A percentile compares a stretch with the other conserved stretches of the same genome.
Conservation (phyloP, 2,329 filamentous ascomycete species). For the Pezizomycotina sp. region DNA sequence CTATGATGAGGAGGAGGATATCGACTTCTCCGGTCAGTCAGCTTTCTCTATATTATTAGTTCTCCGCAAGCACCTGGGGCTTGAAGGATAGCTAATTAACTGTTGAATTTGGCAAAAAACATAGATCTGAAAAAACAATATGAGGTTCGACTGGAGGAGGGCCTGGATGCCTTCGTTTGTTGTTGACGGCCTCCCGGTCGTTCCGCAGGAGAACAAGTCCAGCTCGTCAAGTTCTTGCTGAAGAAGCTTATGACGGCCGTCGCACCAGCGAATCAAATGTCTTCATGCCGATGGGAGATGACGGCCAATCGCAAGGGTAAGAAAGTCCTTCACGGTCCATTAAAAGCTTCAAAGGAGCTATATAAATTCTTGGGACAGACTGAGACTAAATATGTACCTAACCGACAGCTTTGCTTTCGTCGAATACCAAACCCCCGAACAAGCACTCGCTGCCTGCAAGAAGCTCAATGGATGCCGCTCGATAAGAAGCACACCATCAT, state of each 20-base stretch:
- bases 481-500: constrained; percentile 93
- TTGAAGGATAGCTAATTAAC: constrained; percentile 1
- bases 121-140: constrained; percentile 79
- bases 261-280: constrained; percentile 70
- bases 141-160: constrained; percentile 88
- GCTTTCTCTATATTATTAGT: neutral
- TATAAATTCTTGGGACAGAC: too few relatives aligned
- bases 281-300: constrained; percentile 82
- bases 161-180: constrained; percentile 93
- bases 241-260: constrained; percentile 82
- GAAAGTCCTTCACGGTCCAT: constrained; percentile 28
- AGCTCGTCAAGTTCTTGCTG: constrained; percentile 88
- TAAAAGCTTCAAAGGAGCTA: too few relatives aligned
- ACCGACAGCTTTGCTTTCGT: constrained; percentile 74
- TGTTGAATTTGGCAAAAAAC: constrained; percentile 7
- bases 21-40: constrained; percentile 60
- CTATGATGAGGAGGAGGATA: constrained; percentile 77
- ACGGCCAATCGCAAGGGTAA: constrained; percentile 73
- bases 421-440: constrained; percentile 78
- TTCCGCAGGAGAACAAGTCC: constrained; percentile 75
- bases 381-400: too few relatives aligned
- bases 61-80: constrained; percentile 1
- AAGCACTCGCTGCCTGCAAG: constrained; percentile 78
- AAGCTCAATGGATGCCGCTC: constrained; percentile 68
- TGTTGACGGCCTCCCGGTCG: constrained; percentile 78